These are phyloP conservation scores for Penicillium sp. DNA, from an alignment of 2,329 filamentous ascomycete genomes.

Conservation along the genomic window DNA sequence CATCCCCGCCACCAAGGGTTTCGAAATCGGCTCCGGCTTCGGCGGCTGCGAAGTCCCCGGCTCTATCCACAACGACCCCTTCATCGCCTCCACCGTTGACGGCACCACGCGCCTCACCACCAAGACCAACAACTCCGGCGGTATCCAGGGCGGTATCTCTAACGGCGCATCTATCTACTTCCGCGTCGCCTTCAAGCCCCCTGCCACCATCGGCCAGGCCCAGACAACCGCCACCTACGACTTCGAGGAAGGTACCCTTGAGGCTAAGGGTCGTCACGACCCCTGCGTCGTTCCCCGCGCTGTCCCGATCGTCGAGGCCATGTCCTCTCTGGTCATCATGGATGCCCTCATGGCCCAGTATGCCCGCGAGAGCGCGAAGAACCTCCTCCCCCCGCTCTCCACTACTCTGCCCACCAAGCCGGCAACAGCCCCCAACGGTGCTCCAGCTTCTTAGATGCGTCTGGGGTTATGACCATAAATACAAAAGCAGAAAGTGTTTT, in stretches of 20 bases:
- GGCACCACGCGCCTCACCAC: conserved; percentile 69
- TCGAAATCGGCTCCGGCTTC: conserved; percentile 94
- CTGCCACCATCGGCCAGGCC: conserved; percentile 88
- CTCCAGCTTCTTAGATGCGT: conserved; percentile 8
- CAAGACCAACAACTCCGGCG: conserved; percentile 92
- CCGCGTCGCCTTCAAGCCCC: conserved; percentile 90
- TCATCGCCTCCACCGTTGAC: conserved; percentile 59
- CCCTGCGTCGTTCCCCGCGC: conserved; percentile 89
- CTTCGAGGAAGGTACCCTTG: conserved; percentile 74
- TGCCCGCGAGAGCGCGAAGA: conserved; percentile 57
- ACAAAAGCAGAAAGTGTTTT: conserved; percentile 3
- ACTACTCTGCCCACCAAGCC: conserved; percentile 42
- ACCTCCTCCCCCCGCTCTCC: conserved; percentile 48
- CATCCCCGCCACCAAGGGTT: conserved; percentile 93
- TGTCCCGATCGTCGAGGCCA: conserved; percentile 74
- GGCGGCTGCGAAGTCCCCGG: conserved; percentile 83
- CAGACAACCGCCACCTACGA: conserved; percentile 84
- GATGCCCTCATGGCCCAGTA: conserved; percentile 86
- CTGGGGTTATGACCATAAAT: background rate
- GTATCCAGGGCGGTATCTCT: conserved; percentile 92
- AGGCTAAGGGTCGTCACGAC: conserved; percentile 92
- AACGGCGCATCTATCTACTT: conserved; percentile 96
- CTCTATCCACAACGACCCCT: conserved; percentile 90
- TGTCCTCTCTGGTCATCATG: conserved; percentile 86
- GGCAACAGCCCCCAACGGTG: conserved; percentile 26